Evolutionary conservation across 2,329 filamentous ascomycete species (phyloP).

Genomic region (Scleromitrula shiraiana): DNA sequence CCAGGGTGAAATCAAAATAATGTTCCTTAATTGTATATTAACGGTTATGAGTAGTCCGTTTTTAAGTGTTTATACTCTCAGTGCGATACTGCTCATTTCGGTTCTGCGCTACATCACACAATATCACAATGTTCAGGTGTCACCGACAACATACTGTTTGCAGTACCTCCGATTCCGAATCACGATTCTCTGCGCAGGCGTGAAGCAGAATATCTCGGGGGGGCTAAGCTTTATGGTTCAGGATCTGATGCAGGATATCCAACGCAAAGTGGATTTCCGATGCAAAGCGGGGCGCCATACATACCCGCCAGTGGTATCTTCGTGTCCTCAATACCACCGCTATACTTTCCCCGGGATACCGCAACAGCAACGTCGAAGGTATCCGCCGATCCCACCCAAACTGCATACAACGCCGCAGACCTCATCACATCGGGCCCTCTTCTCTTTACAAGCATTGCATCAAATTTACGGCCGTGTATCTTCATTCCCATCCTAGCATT

Average conservation of each 20-base stretch:
- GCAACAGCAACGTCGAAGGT: background rate
- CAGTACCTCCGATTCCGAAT: conserved; percentile 21
- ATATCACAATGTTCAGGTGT: conserved; percentile 26
- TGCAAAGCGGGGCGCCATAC: conserved; percentile 14
- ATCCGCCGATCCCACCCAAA: background rate
- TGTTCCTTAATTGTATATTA: too few relatives aligned
- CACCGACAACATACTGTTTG: conserved; percentile 16
- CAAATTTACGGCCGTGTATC: background rate
- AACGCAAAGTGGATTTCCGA: conserved; percentile 16
- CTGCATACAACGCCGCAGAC: background rate
- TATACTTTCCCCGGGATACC: conserved; percentile 1
- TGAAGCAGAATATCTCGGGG: conserved; percentile 23
- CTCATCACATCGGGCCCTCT: conserved; percentile 3
- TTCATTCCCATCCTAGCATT: background rate
- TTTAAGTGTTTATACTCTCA: conserved; percentile 33
- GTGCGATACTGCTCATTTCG: conserved; percentile 30
- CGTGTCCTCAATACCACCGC: conserved; percentile 6
- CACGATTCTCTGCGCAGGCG: conserved; percentile 26
- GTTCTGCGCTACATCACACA: conserved; percentile 28
- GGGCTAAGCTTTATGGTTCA: conserved; percentile 15
- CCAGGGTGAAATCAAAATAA: too few relatives aligned
- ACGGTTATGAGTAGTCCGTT: conserved; percentile 22
- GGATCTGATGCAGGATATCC: conserved; percentile 17
- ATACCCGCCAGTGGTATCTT: background rate
- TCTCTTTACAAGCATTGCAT: background rate